These are phyloP conservation scores for Russula emetica DNA, from an alignment of 768 basidiomycete genomes.

Conservation along the genomic window DNA sequence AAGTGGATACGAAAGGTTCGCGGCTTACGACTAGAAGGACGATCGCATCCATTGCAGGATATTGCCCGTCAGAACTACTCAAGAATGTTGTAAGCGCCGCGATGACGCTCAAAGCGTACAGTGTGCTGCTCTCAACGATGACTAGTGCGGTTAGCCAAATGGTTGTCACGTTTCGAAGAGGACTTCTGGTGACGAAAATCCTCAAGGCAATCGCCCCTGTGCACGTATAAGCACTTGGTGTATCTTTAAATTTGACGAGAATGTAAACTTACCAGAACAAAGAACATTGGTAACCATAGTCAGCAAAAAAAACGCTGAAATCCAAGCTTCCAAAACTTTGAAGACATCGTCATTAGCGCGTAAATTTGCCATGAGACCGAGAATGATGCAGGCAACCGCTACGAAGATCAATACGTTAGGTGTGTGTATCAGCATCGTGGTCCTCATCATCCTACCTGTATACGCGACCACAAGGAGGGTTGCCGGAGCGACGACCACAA, in stretches of 20 bases:
- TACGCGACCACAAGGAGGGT: constrained; percentile 3
- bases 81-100: constrained; percentile 4
- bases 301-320: constrained; percentile 8
- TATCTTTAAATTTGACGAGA: not conserved
- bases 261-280: constrained; percentile 4
- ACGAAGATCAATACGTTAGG: not conserved
- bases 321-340: not conserved
- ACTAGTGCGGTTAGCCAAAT: not conserved
- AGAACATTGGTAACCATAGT: constrained; percentile 2
- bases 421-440: no score
- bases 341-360: not conserved
- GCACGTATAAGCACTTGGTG: no score
- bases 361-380: not conserved
- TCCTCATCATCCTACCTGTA: constrained; percentile 4
- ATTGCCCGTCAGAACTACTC: not conserved
- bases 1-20: not conserved
- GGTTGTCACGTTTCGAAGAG: not conserved
- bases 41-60: not conserved
- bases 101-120: constrained; percentile 5
- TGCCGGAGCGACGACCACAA: not conserved
- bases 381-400: not conserved
- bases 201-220: constrained; percentile 12
- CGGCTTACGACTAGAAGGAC: constrained; percentile 7
- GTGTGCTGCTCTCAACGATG: constrained; percentile 11
- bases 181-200: not conserved